Evolutionary conservation across 2,329 filamentous ascomycete species (phyloP).

Genomic region (Coleophoma cylindrospora): DNA sequence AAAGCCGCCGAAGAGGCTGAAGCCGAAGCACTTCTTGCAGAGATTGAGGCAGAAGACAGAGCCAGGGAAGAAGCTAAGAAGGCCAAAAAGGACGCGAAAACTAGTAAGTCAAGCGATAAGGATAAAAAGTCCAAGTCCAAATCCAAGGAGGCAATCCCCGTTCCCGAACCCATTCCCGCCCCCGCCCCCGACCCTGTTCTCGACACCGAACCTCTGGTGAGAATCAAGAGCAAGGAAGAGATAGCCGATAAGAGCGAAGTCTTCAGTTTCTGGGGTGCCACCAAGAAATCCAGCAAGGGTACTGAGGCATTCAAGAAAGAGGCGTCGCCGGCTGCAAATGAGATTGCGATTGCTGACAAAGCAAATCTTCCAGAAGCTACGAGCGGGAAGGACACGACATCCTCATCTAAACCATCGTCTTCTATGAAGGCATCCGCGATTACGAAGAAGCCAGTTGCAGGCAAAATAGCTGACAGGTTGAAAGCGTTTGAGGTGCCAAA

Average conservation of each 20-base stretch:
- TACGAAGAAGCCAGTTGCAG: conserved; percentile 42
- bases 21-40: conserved; percentile 20
- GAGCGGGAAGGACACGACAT: conserved; percentile 33
- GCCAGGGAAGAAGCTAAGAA: conserved; percentile 28
- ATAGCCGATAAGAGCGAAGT: conserved; percentile 23
- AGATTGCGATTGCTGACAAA: conserved; percentile 48
- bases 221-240: conserved; percentile 29
- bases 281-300: conserved; percentile 34
- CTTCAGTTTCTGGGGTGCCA: conserved; percentile 54
- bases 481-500: conserved; percentile 47
- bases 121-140: conserved; percentile 21
- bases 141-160: conserved; percentile 16
- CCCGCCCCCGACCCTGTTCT: conserved; percentile 13
- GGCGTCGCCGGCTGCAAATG: conserved; percentile 31
- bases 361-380: conserved; percentile 41
- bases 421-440: conserved; percentile 33
- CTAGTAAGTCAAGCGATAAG: conserved; percentile 30
- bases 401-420: conserved; percentile 31
- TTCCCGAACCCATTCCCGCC: conserved; percentile 15
- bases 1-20: conserved; percentile 30
- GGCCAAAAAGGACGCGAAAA: conserved; percentile 33
- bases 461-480: conserved; percentile 51
- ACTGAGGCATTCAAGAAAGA: conserved; percentile 30
- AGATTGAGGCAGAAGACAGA: conserved; percentile 18
- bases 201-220: conserved; percentile 8